These are phyloP conservation scores for Samsoniella hepiali DNA, from an alignment of 2,329 filamentous ascomycete genomes.

Conservation along the genomic window DNA sequence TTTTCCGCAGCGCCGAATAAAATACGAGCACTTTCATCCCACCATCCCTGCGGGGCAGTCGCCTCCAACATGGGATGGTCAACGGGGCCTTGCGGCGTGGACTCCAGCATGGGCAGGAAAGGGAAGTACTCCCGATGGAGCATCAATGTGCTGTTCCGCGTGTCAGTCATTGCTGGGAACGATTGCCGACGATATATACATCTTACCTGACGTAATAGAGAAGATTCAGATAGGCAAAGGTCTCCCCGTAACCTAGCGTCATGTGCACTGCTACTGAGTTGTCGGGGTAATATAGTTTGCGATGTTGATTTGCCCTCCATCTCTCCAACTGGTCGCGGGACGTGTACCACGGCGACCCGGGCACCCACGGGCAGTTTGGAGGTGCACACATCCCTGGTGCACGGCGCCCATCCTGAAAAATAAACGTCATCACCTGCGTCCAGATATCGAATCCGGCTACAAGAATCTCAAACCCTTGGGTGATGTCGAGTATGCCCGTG, in stretches of 20 bases:
- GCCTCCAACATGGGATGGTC: constrained; percentile 39
- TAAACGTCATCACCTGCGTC: constrained; percentile 38
- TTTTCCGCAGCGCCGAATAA: constrained; percentile 37
- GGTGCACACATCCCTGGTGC: constrained; percentile 37
- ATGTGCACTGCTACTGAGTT: constrained; percentile 38
- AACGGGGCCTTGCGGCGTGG: constrained; percentile 36
- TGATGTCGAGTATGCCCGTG: constrained; percentile 26
- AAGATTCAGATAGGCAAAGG: constrained; percentile 42
- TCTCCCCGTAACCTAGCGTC: constrained; percentile 38
- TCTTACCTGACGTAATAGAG: constrained; percentile 42
- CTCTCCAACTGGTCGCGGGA: constrained; percentile 29
- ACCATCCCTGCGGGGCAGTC: constrained; percentile 37
- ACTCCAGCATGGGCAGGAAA: constrained; percentile 37
- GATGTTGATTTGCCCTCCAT: constrained; percentile 37
- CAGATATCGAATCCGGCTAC: constrained; percentile 44
- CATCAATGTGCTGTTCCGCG: constrained; percentile 35
- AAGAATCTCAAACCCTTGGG: constrained; percentile 34
- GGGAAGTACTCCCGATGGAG: constrained; percentile 44
- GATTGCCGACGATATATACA: background rate
- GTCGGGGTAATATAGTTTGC: constrained; percentile 35
- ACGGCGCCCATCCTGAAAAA: constrained; percentile 41
- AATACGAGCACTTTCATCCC: constrained; percentile 36
- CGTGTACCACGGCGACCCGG: constrained; percentile 34
- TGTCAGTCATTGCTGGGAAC: background rate
- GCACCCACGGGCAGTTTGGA: constrained; percentile 40